A percentile compares a stretch with the other conserved stretches of the same genome.
Evolutionary conservation across 257 asterid genomes (phyloP).

Genomic region (Solanum sparsipilum): DNA sequence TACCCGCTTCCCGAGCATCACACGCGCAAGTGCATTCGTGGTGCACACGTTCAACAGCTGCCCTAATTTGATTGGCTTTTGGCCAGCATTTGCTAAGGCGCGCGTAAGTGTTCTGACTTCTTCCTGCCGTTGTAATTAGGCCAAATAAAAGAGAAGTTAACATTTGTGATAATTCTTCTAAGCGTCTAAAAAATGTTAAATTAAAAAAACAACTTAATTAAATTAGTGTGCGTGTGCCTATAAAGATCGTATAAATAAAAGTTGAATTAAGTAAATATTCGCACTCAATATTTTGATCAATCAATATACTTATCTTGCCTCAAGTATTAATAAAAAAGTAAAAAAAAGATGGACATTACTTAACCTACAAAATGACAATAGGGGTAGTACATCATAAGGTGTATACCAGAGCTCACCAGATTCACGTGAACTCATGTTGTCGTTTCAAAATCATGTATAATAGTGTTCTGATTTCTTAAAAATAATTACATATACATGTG

Average conservation of each 20-base stretch:
- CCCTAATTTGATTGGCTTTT: conserved; percentile 28
- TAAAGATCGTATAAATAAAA: too few relatives aligned
- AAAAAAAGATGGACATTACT: not conserved
- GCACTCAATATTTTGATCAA: not conserved
- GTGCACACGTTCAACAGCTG: conserved; percentile 56
- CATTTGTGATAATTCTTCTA: not conserved
- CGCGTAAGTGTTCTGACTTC: conserved; percentile 45
- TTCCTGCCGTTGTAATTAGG: conserved; percentile 27
- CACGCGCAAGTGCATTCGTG: conserved; percentile 66
- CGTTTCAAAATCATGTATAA: too few relatives aligned
- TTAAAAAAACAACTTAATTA: too few relatives aligned
- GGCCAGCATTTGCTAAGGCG: conserved; percentile 32
- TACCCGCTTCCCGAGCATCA: conserved; percentile 59
- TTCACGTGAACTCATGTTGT: not conserved
- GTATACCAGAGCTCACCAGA: fast-evolving
- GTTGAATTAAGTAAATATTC: not conserved
- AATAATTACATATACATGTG: not conserved
- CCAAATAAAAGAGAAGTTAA: not conserved
- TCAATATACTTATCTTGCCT: not conserved
- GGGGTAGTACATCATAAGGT: not conserved
- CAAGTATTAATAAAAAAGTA: not conserved
- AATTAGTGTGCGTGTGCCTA: too few relatives aligned
- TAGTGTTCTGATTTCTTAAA: too few relatives aligned
- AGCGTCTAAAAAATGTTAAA: too few relatives aligned
- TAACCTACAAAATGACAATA: not conserved